Conservation (phyloP, 2,329 filamentous ascomycete species). For the Botrytis aclada region DNA sequence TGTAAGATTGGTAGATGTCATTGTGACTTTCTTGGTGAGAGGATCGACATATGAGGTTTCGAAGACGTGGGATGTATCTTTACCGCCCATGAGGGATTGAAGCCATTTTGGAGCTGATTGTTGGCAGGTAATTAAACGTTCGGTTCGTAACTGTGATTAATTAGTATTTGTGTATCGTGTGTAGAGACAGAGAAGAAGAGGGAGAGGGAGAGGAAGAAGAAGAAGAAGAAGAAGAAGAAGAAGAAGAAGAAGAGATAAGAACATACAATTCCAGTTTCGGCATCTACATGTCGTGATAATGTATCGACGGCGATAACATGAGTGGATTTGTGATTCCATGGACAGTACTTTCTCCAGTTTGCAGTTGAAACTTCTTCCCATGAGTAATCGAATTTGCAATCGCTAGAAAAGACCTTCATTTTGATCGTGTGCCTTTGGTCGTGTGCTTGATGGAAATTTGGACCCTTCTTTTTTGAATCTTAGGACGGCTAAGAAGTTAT, state of each 20-base stretch:
- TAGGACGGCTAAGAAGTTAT: not conserved
- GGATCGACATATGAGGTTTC: slow-evolving; percentile 96
- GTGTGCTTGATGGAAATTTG: not conserved
- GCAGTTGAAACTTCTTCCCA: slow-evolving; percentile 97
- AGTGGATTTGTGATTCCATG: slow-evolving; percentile 98
- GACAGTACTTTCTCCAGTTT: slow-evolving; percentile 98
- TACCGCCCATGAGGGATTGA: slow-evolving; percentile 71
- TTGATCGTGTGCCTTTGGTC: slow-evolving; percentile 34
- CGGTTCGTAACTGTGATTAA: slow-evolving; percentile 58
- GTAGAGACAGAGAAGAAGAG: not conserved
- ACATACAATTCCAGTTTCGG: slow-evolving; percentile 62
- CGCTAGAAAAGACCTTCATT: slow-evolving; percentile 96
- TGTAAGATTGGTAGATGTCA: slow-evolving; percentile 94
- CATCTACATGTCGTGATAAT: slow-evolving; percentile 66
- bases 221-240: not conserved
- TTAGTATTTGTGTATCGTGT: slow-evolving; percentile 16
- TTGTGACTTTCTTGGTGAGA: slow-evolving; percentile 78
- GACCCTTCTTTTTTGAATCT: not conserved
- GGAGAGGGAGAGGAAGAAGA: not conserved
- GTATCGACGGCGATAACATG: slow-evolving; percentile 97
- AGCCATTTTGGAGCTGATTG: slow-evolving; percentile 77
- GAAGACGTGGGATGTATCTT: slow-evolving; percentile 83
- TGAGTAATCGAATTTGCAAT: slow-evolving; percentile 91
- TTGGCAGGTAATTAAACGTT: slow-evolving; percentile 63
- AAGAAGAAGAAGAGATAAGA: not conserved